These are phyloP conservation scores for Melanomma pulvis-pyrius DNA, from an alignment of 495 filamentous ascomycete genomes.

Conservation along the genomic window DNA sequence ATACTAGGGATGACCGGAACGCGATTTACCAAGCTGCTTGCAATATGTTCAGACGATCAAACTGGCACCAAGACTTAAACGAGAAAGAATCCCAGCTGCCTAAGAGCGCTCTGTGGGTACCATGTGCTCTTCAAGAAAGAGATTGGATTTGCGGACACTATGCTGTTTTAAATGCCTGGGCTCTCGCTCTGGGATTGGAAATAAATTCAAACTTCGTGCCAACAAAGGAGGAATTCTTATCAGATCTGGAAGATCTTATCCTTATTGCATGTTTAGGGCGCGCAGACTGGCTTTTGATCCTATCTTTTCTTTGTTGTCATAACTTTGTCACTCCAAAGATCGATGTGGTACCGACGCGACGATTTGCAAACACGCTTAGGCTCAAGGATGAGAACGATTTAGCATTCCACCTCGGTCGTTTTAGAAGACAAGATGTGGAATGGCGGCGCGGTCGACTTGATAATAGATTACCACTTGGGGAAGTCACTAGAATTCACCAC, in stretches of 20 bases:
- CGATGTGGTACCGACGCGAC: not conserved
- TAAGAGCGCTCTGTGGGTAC: not conserved
- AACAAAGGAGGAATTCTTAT: not conserved
- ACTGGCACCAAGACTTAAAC: too few relatives aligned
- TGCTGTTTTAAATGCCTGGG: slow-evolving; percentile 15
- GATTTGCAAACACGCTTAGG: not conserved
- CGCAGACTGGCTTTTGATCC: slow-evolving; percentile 4
- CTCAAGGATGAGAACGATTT: not conserved
- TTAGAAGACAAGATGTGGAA: too few relatives aligned
- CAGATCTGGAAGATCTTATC: not conserved
- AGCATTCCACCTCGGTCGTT: not conserved
- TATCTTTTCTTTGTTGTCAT: not conserved
- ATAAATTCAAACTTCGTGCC: slow-evolving; percentile 6
- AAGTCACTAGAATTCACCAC: too few relatives aligned
- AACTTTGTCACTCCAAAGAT: not conserved
- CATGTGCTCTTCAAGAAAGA: not conserved
- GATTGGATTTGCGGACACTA: not conserved
- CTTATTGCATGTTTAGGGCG: not conserved
- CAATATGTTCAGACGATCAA: too few relatives aligned
- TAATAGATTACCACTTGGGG: too few relatives aligned
- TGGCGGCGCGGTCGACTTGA: too few relatives aligned
- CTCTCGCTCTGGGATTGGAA: slow-evolving; percentile 9
- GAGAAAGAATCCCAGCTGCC: too few relatives aligned
- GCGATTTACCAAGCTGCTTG: too few relatives aligned
- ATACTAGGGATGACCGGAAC: too few relatives aligned